phyloP scores from a whole-genome alignment of 2,329 filamentous ascomycete species.

The Aciculosporium take region DNA sequence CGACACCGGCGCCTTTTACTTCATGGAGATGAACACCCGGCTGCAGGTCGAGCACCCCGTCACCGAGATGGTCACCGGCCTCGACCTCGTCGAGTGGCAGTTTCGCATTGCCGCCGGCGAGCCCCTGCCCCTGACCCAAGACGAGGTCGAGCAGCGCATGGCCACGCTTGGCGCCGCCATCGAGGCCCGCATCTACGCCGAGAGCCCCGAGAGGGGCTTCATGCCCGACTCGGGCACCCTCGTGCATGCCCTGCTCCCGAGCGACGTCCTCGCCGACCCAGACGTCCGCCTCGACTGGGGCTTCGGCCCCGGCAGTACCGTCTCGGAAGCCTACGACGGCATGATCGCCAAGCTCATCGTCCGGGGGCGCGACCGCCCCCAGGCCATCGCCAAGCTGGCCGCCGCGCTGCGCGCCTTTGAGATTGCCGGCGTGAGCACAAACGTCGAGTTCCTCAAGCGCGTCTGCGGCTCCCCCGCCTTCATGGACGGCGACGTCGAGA shows the following conservation, averaged over 20 bases:
- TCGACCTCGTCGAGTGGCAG: slow-evolving; percentile 86
- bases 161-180: slow-evolving; percentile 69
- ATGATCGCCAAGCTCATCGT: slow-evolving; percentile 99
- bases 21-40: slow-evolving; percentile 74
- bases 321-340: slow-evolving; percentile 90
- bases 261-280: slow-evolving; percentile 40
- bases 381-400: slow-evolving; percentile 69
- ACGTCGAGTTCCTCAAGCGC: slow-evolving; percentile 90
- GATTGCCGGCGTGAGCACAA: slow-evolving; percentile 82
- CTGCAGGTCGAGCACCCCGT: slow-evolving; percentile 96
- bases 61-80: slow-evolving; percentile 54
- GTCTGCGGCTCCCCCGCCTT: slow-evolving; percentile 74
- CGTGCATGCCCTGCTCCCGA: slow-evolving; percentile 65
- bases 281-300: slow-evolving; percentile 86
- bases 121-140: slow-evolving; percentile 40
- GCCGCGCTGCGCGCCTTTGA: slow-evolving; percentile 78
- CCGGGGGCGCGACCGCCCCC: slow-evolving; percentile 60
- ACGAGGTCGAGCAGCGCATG: slow-evolving; percentile 61
- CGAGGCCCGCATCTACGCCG: slow-evolving; percentile 91
- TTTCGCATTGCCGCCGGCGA: slow-evolving; percentile 57
- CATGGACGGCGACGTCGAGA: slow-evolving; percentile 78
- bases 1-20: slow-evolving; percentile 66
- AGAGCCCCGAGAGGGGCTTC: slow-evolving; percentile 84
- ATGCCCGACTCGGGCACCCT: slow-evolving; percentile 86
- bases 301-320: slow-evolving; percentile 79